Evolutionary conservation across 1,284 basidiomycete species (phyloP).

Genomic region (Irpex sp.): DNA sequence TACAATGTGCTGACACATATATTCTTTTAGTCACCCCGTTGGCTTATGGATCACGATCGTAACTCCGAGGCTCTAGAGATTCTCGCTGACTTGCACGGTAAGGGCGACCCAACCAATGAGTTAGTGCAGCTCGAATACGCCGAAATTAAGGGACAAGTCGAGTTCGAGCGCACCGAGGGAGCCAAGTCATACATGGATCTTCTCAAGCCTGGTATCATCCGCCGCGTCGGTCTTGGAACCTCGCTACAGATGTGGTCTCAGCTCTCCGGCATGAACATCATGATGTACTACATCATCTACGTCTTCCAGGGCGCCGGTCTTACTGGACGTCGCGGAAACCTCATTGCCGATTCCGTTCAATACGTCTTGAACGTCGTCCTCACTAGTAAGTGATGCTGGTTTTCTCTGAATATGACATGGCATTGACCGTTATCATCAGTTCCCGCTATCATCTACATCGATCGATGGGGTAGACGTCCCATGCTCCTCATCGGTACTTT

Average conservation of each 20-base stretch:
- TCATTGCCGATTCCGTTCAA: slow-evolving; percentile 75
- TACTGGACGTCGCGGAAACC: slow-evolving; percentile 60
- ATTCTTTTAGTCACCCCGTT: slow-evolving; percentile 41
- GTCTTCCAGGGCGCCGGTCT: slow-evolving; percentile 75
- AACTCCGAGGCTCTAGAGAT: slow-evolving; percentile 69
- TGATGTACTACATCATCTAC: slow-evolving; percentile 81
- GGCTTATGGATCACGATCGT: slow-evolving; percentile 56
- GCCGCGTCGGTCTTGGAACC: slow-evolving; percentile 38
- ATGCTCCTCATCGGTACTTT: slow-evolving; percentile 62
- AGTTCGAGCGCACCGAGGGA: slow-evolving; percentile 64
- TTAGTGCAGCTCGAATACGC: slow-evolving; percentile 75
- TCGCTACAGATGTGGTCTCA: slow-evolving; percentile 45
- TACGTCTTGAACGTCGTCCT: slow-evolving; percentile 72
- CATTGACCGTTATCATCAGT: slow-evolving; percentile 23
- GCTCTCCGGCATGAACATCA: slow-evolving; percentile 44
- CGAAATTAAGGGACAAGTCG: slow-evolving; percentile 73
- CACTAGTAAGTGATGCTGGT: slow-evolving; percentile 31
- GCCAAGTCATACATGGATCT: slow-evolving; percentile 69
- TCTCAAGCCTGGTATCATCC: slow-evolving; percentile 40
- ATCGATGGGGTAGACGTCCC: slow-evolving; percentile 75
- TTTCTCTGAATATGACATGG: neutral
- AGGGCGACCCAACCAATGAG: slow-evolving; percentile 55
- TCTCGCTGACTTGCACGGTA: slow-evolving; percentile 75
- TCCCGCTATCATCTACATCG: slow-evolving; percentile 73
- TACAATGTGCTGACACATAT: neutral